Percentiles rank a stretch among this genome's conserved stretches.
Evolutionary conservation across 345 rosid species (phyloP).

Genomic region (Rhodamnia rubescens): DNA sequence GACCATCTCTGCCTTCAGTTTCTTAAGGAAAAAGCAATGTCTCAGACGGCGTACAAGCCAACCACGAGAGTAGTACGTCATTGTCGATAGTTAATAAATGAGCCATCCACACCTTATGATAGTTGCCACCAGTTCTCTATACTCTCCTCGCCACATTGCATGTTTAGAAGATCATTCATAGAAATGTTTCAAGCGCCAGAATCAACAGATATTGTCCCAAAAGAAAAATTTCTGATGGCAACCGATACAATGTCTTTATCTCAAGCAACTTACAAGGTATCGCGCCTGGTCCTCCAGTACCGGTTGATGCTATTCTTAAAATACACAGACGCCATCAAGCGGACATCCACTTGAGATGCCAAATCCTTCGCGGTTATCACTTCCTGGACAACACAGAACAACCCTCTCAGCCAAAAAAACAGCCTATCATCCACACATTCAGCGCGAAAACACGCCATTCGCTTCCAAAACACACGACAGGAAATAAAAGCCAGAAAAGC

Average conservation of each 20-base stretch:
- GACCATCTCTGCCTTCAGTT: neutral
- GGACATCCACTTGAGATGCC: constrained; percentile 73
- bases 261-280: constrained; percentile 40
- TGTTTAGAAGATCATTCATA: neutral
- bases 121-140: neutral
- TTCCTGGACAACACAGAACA: constrained; percentile 44
- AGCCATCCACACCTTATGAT: neutral
- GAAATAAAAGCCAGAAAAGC: neutral
- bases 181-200: neutral
- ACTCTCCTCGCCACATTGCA: neutral
- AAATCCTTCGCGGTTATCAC: constrained; percentile 83
- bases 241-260: neutral
- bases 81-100: neutral
- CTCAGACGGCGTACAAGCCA: neutral
- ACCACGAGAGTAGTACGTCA: neutral
- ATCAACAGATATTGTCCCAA: neutral
- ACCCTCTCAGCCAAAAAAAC: neutral
- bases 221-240: neutral
- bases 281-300: constrained; percentile 83
- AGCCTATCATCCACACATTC: constrained; percentile 2
- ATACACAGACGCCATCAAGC: constrained; percentile 90
- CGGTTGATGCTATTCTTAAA: constrained; percentile 86
- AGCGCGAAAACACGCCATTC: neutral
- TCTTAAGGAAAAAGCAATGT: neutral
- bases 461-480: constrained; percentile 1